phyloP scores from a whole-genome alignment of 2,329 filamentous ascomycete species.

The Xylariaceae sp. region DNA sequence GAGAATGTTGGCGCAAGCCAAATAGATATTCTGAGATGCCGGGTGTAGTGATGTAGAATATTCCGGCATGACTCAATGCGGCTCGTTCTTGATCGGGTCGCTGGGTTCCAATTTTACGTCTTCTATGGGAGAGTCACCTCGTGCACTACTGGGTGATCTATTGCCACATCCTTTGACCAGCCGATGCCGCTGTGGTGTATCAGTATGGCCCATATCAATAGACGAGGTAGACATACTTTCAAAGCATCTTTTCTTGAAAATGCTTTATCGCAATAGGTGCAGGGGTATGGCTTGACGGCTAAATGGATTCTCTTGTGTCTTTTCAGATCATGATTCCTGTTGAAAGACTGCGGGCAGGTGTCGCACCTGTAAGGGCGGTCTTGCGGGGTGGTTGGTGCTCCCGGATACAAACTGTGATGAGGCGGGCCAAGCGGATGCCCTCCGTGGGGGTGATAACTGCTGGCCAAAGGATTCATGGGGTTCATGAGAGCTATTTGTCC shows the following conservation, averaged over 20 bases:
- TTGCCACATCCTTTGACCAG: conserved; percentile 62
- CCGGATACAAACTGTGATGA: conserved; percentile 55
- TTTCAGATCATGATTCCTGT: conserved; percentile 93
- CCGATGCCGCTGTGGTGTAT: conserved; percentile 49
- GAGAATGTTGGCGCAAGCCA: too few species aligned
- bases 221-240: conserved; percentile 63
- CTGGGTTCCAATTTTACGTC: conserved; percentile 19
- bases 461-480: conserved; percentile 45
- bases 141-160: conserved; percentile 20
- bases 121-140: conserved; percentile 19
- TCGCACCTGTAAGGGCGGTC: conserved; percentile 96
- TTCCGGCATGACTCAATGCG: conserved; percentile 5
- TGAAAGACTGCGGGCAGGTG: conserved; percentile 88
- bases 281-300: conserved; percentile 93
- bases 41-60: too few species aligned
- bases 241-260: conserved; percentile 95
- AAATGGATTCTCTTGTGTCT: conserved; percentile 93
- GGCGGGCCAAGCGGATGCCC: conserved; percentile 42
- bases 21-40: too few species aligned
- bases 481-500: conserved; percentile 69
- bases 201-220: conserved; percentile 8
- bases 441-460: conserved; percentile 38
- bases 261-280: conserved; percentile 86
- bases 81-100: conserved; percentile 20
- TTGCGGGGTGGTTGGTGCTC: conserved; percentile 49